A percentile compares a stretch with the other conserved stretches of the same genome.
Evolutionary conservation across 768 basidiomycete species (phyloP).

Genomic region (Mycena alexandri): DNA sequence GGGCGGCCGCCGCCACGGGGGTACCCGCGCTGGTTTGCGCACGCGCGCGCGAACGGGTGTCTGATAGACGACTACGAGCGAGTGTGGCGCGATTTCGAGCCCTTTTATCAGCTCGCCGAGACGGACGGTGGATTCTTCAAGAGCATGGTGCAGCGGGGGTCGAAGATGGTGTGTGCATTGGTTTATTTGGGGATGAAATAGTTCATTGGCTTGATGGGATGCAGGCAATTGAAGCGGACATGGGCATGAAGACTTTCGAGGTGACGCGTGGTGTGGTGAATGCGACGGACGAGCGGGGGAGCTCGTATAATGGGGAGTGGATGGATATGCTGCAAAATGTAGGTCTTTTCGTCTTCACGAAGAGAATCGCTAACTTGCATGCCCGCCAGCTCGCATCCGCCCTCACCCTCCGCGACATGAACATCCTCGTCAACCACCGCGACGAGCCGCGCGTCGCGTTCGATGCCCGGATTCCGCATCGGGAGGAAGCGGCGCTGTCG

Average conservation of each 20-base stretch:
- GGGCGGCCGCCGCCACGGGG: constrained; percentile 8
- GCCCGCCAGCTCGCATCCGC: background rate
- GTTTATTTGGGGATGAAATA: background rate
- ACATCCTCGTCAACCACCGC: constrained; percentile 39
- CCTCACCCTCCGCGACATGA: constrained; percentile 27
- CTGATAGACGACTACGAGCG: constrained; percentile 35
- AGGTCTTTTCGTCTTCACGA: background rate
- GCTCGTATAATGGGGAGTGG: constrained; percentile 27
- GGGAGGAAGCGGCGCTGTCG: constrained; percentile 1
- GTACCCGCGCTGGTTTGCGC: constrained; percentile 24
- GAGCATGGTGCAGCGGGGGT: constrained; percentile 21
- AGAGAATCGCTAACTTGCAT: too few species aligned
- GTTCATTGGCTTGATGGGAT: background rate
- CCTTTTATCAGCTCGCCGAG: constrained; percentile 24
- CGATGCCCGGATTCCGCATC: constrained; percentile 18
- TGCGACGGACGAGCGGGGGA: constrained; percentile 16
- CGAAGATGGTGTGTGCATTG: constrained; percentile 12
- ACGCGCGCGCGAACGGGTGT: constrained; percentile 6
- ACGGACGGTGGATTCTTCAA: constrained; percentile 17
- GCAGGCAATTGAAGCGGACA: constrained; percentile 12
- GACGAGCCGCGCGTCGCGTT: constrained; percentile 42
- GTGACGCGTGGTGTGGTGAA: constrained; percentile 2
- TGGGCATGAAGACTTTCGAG: constrained; percentile 29
- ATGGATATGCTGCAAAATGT: constrained; percentile 18
- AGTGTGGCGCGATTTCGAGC: constrained; percentile 25